A percentile compares a stretch with the other conserved stretches of the same genome.
phyloP scores from a whole-genome alignment of 108 stramenopile genomes.

The Phaeodactylum tricornutum region DNA sequence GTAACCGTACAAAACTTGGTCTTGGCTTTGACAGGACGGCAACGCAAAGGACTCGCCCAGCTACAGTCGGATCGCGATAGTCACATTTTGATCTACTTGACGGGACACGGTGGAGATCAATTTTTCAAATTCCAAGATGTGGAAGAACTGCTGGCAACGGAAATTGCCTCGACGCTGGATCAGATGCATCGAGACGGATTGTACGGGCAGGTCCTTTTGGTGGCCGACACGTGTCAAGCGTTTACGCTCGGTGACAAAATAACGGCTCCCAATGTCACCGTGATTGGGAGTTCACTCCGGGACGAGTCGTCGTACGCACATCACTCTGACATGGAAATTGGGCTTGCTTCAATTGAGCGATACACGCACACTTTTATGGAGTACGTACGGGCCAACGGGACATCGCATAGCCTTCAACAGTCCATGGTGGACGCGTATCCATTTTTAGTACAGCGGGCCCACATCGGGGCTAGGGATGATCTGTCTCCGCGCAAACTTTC shows the following conservation, averaged over 20 bases:
- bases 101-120: constrained; percentile 95
- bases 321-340: constrained; percentile 38
- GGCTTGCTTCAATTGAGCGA: constrained; percentile 65
- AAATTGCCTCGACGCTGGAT: constrained; percentile 54
- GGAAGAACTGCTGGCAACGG: constrained; percentile 82
- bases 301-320: constrained; percentile 79
- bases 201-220: constrained; percentile 63
- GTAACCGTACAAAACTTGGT: constrained; percentile 91
- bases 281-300: constrained; percentile 56
- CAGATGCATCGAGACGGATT: constrained; percentile 49
- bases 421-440: constrained; percentile 28
- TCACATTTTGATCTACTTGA: constrained; percentile 78
- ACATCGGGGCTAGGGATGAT: constrained; percentile 22
- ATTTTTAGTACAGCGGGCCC: constrained; percentile 16
- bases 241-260: constrained; percentile 69
- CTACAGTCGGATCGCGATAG: constrained; percentile 36
- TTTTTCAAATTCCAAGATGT: constrained; percentile 96
- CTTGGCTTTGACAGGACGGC: constrained; percentile 47
- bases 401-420: constrained; percentile 14
- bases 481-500: constrained; percentile 3
- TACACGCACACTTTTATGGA: constrained; percentile 43
- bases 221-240: constrained; percentile 95
- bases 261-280: constrained; percentile 52
- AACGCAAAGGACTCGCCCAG: constrained; percentile 6
- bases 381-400: constrained; percentile 1